Evolutionary conservation across 805 yeast genomes (phyloP).

Genomic region (Metschnikowia bowlesiae): DNA sequence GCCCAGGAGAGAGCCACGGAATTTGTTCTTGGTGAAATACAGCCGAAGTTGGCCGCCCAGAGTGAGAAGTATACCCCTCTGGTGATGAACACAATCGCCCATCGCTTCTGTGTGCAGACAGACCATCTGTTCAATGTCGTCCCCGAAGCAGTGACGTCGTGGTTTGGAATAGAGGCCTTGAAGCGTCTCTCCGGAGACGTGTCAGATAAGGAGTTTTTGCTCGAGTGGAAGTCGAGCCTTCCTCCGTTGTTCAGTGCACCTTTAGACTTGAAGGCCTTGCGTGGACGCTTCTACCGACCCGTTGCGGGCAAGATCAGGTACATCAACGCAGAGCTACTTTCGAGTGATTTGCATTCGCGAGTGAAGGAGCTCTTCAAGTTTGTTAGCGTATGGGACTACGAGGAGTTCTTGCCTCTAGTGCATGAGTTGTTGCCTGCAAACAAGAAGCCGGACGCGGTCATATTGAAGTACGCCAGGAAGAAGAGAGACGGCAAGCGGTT

Average conservation of each 20-base stretch:
- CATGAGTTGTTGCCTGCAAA: slow-evolving; percentile 27
- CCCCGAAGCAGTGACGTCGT: slow-evolving; percentile 41
- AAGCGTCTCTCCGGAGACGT: slow-evolving; percentile 9
- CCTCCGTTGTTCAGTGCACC: slow-evolving; percentile 62
- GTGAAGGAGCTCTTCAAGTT: slow-evolving; percentile 31
- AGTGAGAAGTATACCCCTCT: slow-evolving; percentile 27
- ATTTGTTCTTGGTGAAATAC: slow-evolving; percentile 16
- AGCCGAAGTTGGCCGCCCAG: slow-evolving; percentile 22
- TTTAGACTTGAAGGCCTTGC: slow-evolving; percentile 48
- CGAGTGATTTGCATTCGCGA: slow-evolving; percentile 28
- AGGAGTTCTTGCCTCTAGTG: slow-evolving; percentile 36
- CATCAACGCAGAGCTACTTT: slow-evolving; percentile 46
- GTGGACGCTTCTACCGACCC: slow-evolving; percentile 54
- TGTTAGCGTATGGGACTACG: slow-evolving; percentile 34
- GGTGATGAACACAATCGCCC: slow-evolving; percentile 47
- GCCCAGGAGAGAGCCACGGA: slow-evolving; percentile 19
- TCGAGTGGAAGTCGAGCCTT: slow-evolving; percentile 58
- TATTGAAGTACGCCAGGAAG: slow-evolving; percentile 36
- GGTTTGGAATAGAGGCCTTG: slow-evolving; percentile 62
- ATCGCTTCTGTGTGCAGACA: slow-evolving; percentile 23
- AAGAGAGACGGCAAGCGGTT: slow-evolving; percentile 31
- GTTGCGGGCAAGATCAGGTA: slow-evolving; percentile 44
- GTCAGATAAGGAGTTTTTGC: slow-evolving; percentile 49
- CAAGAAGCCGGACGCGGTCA: slow-evolving; percentile 34
- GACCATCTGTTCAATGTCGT: slow-evolving; percentile 37